phyloP scores from a whole-genome alignment of 768 basidiomycete species.

The Rhodotorula toruloides region DNA sequence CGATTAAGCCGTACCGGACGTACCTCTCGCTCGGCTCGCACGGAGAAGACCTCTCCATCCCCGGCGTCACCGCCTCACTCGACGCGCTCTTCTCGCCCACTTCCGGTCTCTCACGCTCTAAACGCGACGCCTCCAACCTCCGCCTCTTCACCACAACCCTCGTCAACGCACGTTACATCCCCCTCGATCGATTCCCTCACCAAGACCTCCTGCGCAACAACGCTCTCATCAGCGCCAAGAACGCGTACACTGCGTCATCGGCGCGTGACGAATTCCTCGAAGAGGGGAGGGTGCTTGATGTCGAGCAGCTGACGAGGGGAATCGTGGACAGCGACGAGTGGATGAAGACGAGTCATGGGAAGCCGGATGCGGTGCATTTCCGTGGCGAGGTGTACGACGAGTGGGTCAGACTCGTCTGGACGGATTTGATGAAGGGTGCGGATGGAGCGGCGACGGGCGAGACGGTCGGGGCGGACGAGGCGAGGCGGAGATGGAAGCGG shows the following conservation, averaged over 20 bases:
- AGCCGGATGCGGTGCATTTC: constrained; percentile 37
- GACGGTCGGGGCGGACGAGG: not conserved
- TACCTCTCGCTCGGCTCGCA: constrained; percentile 35
- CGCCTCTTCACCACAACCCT: constrained; percentile 30
- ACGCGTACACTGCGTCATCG: constrained; percentile 3
- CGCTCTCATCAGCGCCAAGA: constrained; percentile 26
- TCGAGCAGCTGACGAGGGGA: constrained; percentile 26
- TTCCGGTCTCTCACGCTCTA: constrained; percentile 4
- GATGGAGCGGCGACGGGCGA: not conserved
- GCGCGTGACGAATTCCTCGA: constrained; percentile 5
- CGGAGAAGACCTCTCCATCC: constrained; percentile 16
- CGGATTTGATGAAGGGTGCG: constrained; percentile 14
- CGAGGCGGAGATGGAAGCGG: not conserved
- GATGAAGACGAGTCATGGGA: constrained; percentile 18
- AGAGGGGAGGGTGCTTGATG: constrained; percentile 17
- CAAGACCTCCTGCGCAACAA: constrained; percentile 35
- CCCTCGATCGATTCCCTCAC: constrained; percentile 34
- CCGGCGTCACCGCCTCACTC: constrained; percentile 19
- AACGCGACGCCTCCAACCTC: constrained; percentile 15
- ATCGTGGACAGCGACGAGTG: constrained; percentile 21
- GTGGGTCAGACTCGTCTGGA: constrained; percentile 35
- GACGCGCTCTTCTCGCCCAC: constrained; percentile 15
- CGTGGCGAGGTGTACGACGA: constrained; percentile 28
- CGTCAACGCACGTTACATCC: constrained; percentile 34
- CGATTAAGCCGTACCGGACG: constrained; percentile 28